Percentiles rank a stretch among this genome's conserved stretches.
Evolutionary conservation across 176 grass and related monocot species (phyloP).

Genomic region (Juncus inflexus): DNA sequence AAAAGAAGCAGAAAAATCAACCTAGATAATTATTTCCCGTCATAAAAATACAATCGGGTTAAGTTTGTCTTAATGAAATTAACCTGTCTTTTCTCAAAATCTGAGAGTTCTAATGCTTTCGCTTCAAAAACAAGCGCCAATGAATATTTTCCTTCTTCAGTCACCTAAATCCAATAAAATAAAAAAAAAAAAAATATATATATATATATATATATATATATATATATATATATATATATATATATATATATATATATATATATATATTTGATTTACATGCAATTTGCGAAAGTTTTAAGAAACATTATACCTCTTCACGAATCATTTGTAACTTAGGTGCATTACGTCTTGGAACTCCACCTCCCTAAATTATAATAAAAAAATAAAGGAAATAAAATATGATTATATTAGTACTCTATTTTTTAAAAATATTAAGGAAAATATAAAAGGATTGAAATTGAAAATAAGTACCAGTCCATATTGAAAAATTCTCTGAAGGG

Average conservation of each 20-base stretch:
- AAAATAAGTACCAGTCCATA: conserved; percentile 71
- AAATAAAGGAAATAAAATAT: conserved; percentile 17
- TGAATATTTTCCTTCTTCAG: conserved; percentile 43
- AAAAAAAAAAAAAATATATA: not conserved
- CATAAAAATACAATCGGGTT: too few relatives aligned
- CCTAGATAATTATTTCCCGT: not conserved
- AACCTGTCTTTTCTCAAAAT: conserved; percentile 41
- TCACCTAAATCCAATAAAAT: conserved; percentile 38
- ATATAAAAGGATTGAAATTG: not conserved
- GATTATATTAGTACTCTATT: conserved; percentile 6
- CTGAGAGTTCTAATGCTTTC: conserved; percentile 44
- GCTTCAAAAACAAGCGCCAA: conserved; percentile 66
- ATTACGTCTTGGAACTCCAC: conserved; percentile 73
- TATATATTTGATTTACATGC: too few relatives aligned
- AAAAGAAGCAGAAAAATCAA: conserved; percentile 18
- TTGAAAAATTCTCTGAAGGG: conserved; percentile 86
- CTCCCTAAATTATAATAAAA: conserved; percentile 44
- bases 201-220: too few relatives aligned
- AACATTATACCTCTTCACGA: conserved; percentile 66
- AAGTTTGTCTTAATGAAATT: not conserved
- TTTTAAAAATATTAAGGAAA: not conserved
- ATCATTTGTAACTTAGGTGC: conserved; percentile 78
- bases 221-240: too few relatives aligned
- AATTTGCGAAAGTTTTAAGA: not conserved
- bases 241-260: too few relatives aligned